Conservation (phyloP, 768 basidiomycete species). For the Lentinula aciculospora region DNA sequence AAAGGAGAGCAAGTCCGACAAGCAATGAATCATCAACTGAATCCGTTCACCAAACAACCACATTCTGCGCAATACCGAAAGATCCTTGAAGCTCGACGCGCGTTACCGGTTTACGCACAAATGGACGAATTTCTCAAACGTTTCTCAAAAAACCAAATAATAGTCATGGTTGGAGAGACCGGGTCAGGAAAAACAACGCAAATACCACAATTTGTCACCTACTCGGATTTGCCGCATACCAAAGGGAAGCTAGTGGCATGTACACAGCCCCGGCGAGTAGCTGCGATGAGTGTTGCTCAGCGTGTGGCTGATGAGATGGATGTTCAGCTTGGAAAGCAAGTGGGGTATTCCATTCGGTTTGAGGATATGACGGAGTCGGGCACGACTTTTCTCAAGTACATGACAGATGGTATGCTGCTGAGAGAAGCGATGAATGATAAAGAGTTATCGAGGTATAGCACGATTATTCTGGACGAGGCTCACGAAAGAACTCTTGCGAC, state of each 20-base stretch:
- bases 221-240: conserved; percentile 87
- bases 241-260: conserved; percentile 92
- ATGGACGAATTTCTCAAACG: conserved; percentile 86
- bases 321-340: conserved; percentile 88
- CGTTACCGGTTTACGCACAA: conserved; percentile 86
- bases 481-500: conserved; percentile 98
- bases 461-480: conserved; percentile 97
- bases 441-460: conserved; percentile 82
- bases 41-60: conserved; percentile 84
- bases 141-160: conserved; percentile 79
- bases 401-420: conserved; percentile 99
- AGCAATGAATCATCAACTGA: conserved; percentile 71
- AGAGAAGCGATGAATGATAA: conserved; percentile 98
- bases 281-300: conserved; percentile 97
- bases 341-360: conserved; percentile 97
- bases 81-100: conserved; percentile 80
- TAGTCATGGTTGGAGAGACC: conserved; percentile 90
- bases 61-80: conserved; percentile 78
- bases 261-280: conserved; percentile 94
- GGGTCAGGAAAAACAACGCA: conserved; percentile 21
- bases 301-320: conserved; percentile 99
- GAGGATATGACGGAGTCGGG: conserved; percentile 92
- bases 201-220: conserved; percentile 96
- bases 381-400: conserved; percentile 95
- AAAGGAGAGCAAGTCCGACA: conserved; percentile 57